These are phyloP conservation scores for Magnolia officinalis DNA, from an alignment of 164 flowering plant genomes.

Conservation along the genomic window DNA sequence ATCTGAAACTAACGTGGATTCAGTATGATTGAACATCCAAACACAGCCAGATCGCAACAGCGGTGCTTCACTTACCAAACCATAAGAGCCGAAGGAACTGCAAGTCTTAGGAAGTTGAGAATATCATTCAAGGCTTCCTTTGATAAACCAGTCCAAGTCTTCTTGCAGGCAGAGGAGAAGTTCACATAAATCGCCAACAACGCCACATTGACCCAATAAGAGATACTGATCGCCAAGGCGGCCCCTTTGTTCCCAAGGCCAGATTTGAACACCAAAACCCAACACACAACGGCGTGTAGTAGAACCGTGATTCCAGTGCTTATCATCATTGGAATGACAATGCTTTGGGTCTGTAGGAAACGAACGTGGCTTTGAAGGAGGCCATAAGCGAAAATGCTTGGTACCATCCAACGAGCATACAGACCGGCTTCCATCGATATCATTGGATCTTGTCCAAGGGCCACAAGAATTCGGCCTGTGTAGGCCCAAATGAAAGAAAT, in stretches of 20 bases:
- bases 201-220: slow-evolving; percentile 25
- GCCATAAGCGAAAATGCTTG: slow-evolving; percentile 29
- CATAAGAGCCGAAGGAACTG: slow-evolving; percentile 23
- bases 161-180: slow-evolving; percentile 19
- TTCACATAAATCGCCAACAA: slow-evolving; percentile 16
- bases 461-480: slow-evolving; percentile 21
- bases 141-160: slow-evolving; percentile 25
- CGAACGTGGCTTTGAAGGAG: slow-evolving; percentile 30
- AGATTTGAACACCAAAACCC: slow-evolving; percentile 31
- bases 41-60: neutral
- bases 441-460: slow-evolving; percentile 27
- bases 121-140: slow-evolving; percentile 18
- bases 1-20: neutral
- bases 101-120: slow-evolving; percentile 15
- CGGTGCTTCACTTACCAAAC: slow-evolving; percentile 14
- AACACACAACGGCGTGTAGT: slow-evolving; percentile 30
- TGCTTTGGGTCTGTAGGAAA: slow-evolving; percentile 35
- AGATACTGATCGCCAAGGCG: slow-evolving; percentile 31
- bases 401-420: slow-evolving; percentile 34
- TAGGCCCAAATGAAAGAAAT: slow-evolving; percentile 30
- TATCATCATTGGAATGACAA: slow-evolving; percentile 38
- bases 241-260: slow-evolving; percentile 33
- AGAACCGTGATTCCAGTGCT: slow-evolving; percentile 25
- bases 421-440: slow-evolving; percentile 33
- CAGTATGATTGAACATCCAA: neutral